Evolutionary conservation across 2,329 filamentous ascomycete genomes (phyloP).

Genomic region (Rosellinia necatrix): DNA sequence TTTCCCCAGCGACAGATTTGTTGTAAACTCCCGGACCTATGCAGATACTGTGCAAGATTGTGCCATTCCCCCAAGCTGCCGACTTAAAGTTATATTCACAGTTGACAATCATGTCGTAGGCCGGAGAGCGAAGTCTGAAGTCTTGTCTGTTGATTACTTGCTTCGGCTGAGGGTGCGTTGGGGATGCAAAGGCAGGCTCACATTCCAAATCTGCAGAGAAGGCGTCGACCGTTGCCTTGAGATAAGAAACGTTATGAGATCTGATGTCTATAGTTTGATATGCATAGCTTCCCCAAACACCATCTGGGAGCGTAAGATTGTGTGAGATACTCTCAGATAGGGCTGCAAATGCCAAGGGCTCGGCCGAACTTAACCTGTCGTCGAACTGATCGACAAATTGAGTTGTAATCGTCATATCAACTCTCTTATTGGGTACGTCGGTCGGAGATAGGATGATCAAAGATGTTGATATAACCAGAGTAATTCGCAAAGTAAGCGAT

Average conservation of each 20-base stretch:
- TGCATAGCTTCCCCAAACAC: neutral
- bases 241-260: neutral
- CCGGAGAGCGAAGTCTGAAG: neutral
- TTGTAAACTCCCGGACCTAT: neutral
- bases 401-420: neutral
- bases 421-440: neutral
- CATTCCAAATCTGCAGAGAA: neutral
- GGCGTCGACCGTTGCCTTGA: neutral
- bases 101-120: neutral
- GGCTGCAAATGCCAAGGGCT: neutral
- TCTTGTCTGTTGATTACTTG: neutral
- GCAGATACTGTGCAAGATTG: neutral
- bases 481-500: neutral
- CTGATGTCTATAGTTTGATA: neutral
- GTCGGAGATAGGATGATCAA: neutral
- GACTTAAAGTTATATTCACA: neutral
- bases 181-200: neutral
- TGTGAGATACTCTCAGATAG: neutral
- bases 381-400: neutral
- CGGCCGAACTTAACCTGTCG: neutral
- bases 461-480: neutral
- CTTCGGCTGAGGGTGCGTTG: neutral
- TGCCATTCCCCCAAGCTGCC: neutral
- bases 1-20: neutral
- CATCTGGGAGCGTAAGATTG: neutral